Conservation (phyloP, 768 basidiomycete species). For the Pleurotus tuoliensis region DNA sequence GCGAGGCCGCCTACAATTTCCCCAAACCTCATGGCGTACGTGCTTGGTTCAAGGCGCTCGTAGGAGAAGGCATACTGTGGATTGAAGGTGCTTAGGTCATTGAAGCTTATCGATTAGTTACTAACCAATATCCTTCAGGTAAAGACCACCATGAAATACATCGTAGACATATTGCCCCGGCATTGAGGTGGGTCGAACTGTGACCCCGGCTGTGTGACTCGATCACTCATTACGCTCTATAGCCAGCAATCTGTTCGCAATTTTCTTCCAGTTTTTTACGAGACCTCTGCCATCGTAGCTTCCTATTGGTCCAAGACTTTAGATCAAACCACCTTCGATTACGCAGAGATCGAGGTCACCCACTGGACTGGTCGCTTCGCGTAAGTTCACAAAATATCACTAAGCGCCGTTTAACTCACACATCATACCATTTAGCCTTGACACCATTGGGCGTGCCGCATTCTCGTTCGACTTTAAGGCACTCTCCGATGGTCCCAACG, state of each 20-base stretch:
- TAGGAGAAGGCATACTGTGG: conserved; percentile 65
- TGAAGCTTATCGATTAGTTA: not conserved
- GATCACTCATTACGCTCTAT: not conserved
- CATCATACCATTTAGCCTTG: conserved; percentile 35
- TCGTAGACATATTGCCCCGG: conserved; percentile 47
- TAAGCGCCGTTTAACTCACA: not conserved
- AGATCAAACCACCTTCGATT: conserved; percentile 33
- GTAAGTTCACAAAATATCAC: conserved; percentile 27
- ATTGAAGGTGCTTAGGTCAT: conserved; percentile 44
- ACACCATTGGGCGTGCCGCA: conserved; percentile 57
- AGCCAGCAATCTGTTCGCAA: conserved; percentile 53
- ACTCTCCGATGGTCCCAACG: conserved; percentile 44
- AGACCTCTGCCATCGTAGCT: conserved; percentile 50
- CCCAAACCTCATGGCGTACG: conserved; percentile 62
- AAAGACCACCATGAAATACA: conserved; percentile 56
- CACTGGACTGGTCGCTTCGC: conserved; percentile 60
- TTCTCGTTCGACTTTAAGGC: conserved; percentile 61
- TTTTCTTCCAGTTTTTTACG: conserved; percentile 48
- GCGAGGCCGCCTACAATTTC: conserved; percentile 52
- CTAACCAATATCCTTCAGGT: conserved; percentile 27
- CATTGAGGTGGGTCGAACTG: conserved; percentile 40
- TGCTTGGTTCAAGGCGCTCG: conserved; percentile 57
- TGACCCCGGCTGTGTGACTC: too few relatives aligned
- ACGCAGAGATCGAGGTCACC: conserved; percentile 50
- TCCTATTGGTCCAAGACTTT: conserved; percentile 45